Evolutionary conservation across 345 rosid genomes (phyloP).

Genomic region (Lumnitzera littorea): DNA sequence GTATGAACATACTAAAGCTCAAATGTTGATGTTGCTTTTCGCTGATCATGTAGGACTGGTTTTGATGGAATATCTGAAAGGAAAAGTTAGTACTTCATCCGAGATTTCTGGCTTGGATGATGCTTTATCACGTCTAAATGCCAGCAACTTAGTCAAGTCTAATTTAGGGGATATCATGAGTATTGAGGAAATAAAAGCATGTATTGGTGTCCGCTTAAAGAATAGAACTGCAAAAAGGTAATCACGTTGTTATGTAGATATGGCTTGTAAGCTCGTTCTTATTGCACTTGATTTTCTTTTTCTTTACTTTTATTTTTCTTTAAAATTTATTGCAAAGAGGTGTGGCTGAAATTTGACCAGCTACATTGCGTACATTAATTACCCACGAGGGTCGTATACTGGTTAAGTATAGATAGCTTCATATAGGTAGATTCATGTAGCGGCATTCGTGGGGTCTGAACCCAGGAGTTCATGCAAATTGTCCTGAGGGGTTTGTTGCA

Average conservation of each 20-base stretch:
- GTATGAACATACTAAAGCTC: background rate
- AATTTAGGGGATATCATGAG: slow-evolving; percentile 16
- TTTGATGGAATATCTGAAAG: slow-evolving; percentile 41
- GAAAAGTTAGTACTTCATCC: slow-evolving; percentile 21
- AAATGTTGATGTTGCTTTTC: background rate
- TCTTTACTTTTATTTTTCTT: no score
- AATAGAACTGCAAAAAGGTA: slow-evolving; percentile 25
- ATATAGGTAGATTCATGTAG: no score
- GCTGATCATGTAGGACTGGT: slow-evolving; percentile 22
- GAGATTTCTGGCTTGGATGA: slow-evolving; percentile 12
- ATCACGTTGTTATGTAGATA: background rate
- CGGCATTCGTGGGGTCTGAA: no score
- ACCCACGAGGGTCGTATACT: no score
- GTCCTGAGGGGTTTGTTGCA: no score
- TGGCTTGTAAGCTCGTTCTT: no score
- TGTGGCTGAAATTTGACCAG: no score
- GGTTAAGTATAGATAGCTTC: no score
- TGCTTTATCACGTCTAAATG: slow-evolving; percentile 16
- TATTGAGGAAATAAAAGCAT: slow-evolving; percentile 28
- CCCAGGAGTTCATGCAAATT: no score
- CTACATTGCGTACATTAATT: no score
- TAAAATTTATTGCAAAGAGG: no score
- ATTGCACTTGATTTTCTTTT: no score
- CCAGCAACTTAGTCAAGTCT: slow-evolving; percentile 24
- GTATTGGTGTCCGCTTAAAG: slow-evolving; percentile 12